Evolutionary conservation across 495 filamentous ascomycete genomes (phyloP).

Genomic region (Cairneyella variabilis): DNA sequence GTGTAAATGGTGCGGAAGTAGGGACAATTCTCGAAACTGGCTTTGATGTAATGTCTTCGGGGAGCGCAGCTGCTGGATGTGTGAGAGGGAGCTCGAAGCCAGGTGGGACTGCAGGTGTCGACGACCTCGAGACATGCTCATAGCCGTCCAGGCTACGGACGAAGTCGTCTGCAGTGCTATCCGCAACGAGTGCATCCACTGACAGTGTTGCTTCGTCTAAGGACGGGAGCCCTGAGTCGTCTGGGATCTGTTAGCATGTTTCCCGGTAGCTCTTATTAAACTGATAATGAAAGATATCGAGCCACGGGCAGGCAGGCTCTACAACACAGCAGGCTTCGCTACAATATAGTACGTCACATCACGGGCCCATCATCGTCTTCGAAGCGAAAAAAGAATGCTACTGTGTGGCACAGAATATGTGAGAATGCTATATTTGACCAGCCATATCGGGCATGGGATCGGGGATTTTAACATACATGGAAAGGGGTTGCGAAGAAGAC

Average conservation of each 20-base stretch:
- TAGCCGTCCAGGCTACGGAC: slow-evolving; percentile 21
- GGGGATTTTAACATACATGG: slow-evolving; percentile 73
- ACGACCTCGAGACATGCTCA: slow-evolving; percentile 44
- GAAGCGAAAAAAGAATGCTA: slow-evolving; percentile 31
- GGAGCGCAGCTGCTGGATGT: slow-evolving; percentile 44
- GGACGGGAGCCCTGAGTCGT: slow-evolving; percentile 36
- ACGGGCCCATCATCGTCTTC: slow-evolving; percentile 54
- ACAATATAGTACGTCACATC: slow-evolving; percentile 40
- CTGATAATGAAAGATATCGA: slow-evolving; percentile 12
- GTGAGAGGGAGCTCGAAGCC: slow-evolving; percentile 57
- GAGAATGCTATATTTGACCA: slow-evolving; percentile 50
- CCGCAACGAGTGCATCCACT: slow-evolving; percentile 56
- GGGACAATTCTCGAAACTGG: slow-evolving; percentile 17
- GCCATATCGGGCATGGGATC: slow-evolving; percentile 30
- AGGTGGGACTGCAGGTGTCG: slow-evolving; percentile 61
- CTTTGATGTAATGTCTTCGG: slow-evolving; percentile 28
- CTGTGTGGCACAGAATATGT: slow-evolving; percentile 34
- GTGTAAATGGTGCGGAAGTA: slow-evolving; percentile 24
- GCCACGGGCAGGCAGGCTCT: too few relatives aligned
- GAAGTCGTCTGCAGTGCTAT: slow-evolving; percentile 35
- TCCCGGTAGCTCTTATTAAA: too few relatives aligned
- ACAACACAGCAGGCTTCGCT: slow-evolving; percentile 11
- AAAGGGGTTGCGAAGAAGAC: slow-evolving; percentile 57
- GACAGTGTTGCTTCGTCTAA: slow-evolving; percentile 48
- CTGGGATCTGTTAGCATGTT: too few relatives aligned